Base-by-base conservation (phyloP, 805 yeast species). In the Nematodospora valgi region DNA sequence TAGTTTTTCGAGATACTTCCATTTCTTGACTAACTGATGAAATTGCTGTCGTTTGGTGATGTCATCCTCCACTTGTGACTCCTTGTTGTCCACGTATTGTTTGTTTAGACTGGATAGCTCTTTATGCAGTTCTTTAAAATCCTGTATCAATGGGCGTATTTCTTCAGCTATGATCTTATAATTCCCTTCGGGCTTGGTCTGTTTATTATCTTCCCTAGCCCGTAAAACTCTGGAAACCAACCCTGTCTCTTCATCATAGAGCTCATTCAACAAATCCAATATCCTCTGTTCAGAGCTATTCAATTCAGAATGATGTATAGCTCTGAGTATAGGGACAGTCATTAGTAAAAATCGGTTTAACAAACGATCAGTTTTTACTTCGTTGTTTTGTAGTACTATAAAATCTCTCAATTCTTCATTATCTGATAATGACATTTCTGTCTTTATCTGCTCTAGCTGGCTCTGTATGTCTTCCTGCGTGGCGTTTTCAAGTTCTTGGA, bases 311-410 rank as follows among this genome's bases (percentile, higher is more conserved):
- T 56, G 59, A 42, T 64, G 64, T 4, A 64, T 52, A 4, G 66
- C 47, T 30, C 62, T 47, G 26, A 64, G 48, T 19, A 60, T 52
- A 6, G 70, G 69, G 2, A 54, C 43, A 11, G 59, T 51, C 20
- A 45, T 38, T 27, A 60, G 55, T 13, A 64, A 39, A 34, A 51
- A 54, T 11, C 44, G 49, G 18, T 49, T 51, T 18, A 57, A 41
- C 20, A 65, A 41, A 9, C 42, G 37, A 6, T 48, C 44, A 2
- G 62, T 48, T 37, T 62, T 62, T 37, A 35, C 12, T 18, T 14
- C 40, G 12, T 44, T 35, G 39, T 40, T 50, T 20, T 56, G 60
- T 5, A 32, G 15, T 6, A 31, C 23, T 21, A 56, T 40, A 40
- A 52, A 59, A 16, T 15, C 25, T 27, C 43, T 49, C 19, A 49